Percentiles rank a stretch among this genome's conserved stretches.
Conservation (phyloP, 1,284 basidiomycete species). For the Gastroboletus turbinatus region DNA sequence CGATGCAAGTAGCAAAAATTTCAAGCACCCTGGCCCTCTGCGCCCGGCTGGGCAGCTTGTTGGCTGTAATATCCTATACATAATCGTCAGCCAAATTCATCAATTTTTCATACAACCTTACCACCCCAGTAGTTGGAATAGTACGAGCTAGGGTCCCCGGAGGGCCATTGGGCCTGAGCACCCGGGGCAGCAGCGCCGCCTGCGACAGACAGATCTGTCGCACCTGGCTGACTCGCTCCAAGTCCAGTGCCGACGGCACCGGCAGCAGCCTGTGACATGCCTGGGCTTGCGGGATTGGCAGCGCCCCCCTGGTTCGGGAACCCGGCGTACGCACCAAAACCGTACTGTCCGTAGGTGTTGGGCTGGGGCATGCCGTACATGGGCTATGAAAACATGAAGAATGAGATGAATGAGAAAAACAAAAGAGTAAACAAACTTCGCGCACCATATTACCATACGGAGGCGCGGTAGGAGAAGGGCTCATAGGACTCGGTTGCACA, state of each 20-base stretch:
- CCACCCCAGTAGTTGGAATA: conserved; percentile 85
- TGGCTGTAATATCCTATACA: conserved; percentile 73
- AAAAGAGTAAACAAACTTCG: conserved; percentile 3
- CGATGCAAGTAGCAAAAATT: conserved; percentile 30
- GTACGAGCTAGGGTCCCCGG: conserved; percentile 70
- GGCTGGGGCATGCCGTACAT: conserved; percentile 88
- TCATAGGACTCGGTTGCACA: conserved; percentile 54
- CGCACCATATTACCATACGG: conserved; percentile 76
- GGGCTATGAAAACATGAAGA: conserved; percentile 45
- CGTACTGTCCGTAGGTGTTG: conserved; percentile 76
- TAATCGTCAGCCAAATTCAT: conserved; percentile 16
- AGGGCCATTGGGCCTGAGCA: conserved; percentile 70
- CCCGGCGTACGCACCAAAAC: conserved; percentile 71
- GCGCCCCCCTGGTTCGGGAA: conserved; percentile 59
- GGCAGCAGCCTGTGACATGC: conserved; percentile 60
- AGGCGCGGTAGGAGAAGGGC: conserved; percentile 62
- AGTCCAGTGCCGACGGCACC: conserved; percentile 56
- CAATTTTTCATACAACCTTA: conserved; percentile 35
- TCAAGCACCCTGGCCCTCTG: conserved; percentile 64
- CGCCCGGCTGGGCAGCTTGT: conserved; percentile 59
- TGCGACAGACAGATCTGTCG: conserved; percentile 52
- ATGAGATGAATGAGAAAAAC: conserved; percentile 6
- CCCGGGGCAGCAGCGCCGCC: conserved; percentile 49
- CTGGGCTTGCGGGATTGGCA: conserved; percentile 55
- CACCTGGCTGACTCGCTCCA: conserved; percentile 52